These are phyloP conservation scores for Gremmenia infestans DNA, from an alignment of 2,329 filamentous ascomycete species.

Conservation along the genomic window DNA sequence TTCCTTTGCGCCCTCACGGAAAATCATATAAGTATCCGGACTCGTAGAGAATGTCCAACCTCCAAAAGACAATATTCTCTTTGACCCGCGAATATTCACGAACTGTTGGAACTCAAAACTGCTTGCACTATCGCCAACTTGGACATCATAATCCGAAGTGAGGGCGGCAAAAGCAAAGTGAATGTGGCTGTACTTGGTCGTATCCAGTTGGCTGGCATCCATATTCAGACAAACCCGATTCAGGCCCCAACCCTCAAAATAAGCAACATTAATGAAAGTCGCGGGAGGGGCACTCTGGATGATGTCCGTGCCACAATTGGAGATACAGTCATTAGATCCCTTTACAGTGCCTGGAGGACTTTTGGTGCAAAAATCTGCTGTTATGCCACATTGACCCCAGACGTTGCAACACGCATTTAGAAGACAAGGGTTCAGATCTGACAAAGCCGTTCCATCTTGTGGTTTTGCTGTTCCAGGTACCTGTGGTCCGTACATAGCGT, in stretches of 20 bases:
- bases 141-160: conserved; percentile 29
- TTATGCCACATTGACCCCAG: conserved; percentile 36
- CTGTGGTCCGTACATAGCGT: conserved; percentile 43
- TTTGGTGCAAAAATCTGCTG: conserved; percentile 34
- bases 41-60: conserved; percentile 41
- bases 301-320: conserved; percentile 37
- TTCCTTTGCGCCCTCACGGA: conserved; percentile 32
- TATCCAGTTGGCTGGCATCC: conserved; percentile 21
- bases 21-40: conserved; percentile 34
- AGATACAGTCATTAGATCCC: conserved; percentile 35
- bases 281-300: conserved; percentile 26
- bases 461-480: conserved; percentile 35
- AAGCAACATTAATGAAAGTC: conserved; percentile 26
- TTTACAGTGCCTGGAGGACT: conserved; percentile 34
- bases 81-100: conserved; percentile 26
- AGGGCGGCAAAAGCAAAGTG: conserved; percentile 35
- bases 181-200: conserved; percentile 27
- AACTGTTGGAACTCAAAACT: conserved; percentile 33
- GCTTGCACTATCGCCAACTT: conserved; percentile 23
- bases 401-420: conserved; percentile 38
- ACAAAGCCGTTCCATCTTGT: conserved; percentile 30
- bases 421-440: conserved; percentile 42
- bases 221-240: conserved; percentile 30
- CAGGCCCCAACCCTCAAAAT: conserved; percentile 32
- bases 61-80: conserved; percentile 40